Percentiles rank a stretch among this genome's conserved stretches.
phyloP scores from a whole-genome alignment of 441 rosid species.

The Pelargonium myrrhifolium region DNA sequence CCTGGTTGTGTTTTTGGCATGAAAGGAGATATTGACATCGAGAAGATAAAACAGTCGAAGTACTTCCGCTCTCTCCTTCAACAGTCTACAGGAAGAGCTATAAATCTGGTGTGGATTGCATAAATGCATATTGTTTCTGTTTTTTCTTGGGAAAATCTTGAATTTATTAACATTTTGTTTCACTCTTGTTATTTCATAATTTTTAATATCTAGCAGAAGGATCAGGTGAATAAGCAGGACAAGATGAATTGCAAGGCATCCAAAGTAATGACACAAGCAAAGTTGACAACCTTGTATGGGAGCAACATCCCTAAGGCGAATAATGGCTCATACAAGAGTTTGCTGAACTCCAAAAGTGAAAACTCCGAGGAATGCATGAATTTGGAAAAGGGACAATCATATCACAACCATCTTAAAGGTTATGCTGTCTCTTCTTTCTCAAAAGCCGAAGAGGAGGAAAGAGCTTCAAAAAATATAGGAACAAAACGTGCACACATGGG shows the following conservation, averaged over 20 bases:
- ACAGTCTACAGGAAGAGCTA: slow-evolving; percentile 35
- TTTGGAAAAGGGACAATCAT: slow-evolving; percentile 31
- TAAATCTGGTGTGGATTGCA: slow-evolving; percentile 33
- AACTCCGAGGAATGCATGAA: slow-evolving; percentile 44
- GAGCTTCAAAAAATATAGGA: slow-evolving; percentile 36
- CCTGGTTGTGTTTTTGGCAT: neutral
- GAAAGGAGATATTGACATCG: neutral
- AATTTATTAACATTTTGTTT: neutral
- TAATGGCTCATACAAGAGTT: slow-evolving; percentile 26
- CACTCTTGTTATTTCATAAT: neutral
- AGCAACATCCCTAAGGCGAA: slow-evolving; percentile 38
- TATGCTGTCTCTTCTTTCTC: slow-evolving; percentile 20
- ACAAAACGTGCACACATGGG: slow-evolving; percentile 56
- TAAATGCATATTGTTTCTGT: slow-evolving; percentile 7
- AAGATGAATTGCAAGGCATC: slow-evolving; percentile 36
- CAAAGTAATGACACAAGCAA: slow-evolving; percentile 46
- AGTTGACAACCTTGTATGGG: slow-evolving; percentile 68
- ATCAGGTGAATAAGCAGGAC: slow-evolving; percentile 28
- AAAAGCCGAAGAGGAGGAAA: slow-evolving; percentile 47
- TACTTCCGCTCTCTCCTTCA: slow-evolving; percentile 42
- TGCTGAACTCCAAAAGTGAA: slow-evolving; percentile 33
- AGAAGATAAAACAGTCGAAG: slow-evolving; percentile 59
- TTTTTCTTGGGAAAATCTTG: neutral
- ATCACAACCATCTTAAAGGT: slow-evolving; percentile 28
- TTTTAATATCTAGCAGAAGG: slow-evolving; percentile 43